Evolutionary conservation across 768 basidiomycete species (phyloP).

Genomic region (Boletus huronensis): DNA sequence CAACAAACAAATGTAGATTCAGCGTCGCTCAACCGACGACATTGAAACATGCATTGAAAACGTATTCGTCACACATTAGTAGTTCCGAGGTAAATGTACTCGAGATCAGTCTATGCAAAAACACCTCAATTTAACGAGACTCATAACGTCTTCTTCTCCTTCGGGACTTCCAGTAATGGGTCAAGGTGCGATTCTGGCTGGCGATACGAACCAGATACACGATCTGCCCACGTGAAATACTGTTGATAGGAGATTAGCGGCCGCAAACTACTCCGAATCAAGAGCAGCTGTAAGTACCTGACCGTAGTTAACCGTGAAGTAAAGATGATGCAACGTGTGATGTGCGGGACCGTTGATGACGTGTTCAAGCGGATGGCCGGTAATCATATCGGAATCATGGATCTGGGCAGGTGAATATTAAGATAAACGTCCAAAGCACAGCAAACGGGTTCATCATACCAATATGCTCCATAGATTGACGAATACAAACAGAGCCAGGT

Average conservation of each 20-base stretch:
- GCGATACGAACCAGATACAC: constrained; percentile 79
- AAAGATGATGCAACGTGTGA: constrained; percentile 94
- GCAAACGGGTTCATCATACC: constrained; percentile 40
- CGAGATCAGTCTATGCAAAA: constrained; percentile 5
- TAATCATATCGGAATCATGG: constrained; percentile 99
- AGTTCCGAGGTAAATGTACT: constrained; percentile 15
- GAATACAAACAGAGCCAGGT: constrained; percentile 81
- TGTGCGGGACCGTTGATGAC: constrained; percentile 98
- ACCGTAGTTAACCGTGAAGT: constrained; percentile 96
- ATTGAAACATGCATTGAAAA: background rate
- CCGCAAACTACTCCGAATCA: background rate
- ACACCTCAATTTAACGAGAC: no score
- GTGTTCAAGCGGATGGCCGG: constrained; percentile 81
- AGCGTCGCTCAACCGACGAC: background rate
- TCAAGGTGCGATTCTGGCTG: constrained; percentile 82
- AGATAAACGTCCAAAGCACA: background rate
- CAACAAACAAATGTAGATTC: background rate
- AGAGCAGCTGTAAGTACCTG: constrained; percentile 52
- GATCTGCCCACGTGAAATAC: constrained; percentile 98
- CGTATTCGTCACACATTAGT: constrained; percentile 19
- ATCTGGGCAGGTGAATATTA: constrained; percentile 51
- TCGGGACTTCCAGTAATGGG: constrained; percentile 64
- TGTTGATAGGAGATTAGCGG: constrained; percentile 35
- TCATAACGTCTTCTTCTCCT: constrained; percentile 29
- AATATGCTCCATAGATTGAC: constrained; percentile 96